A percentile compares a stretch with the other conserved stretches of the same genome.
Conservation (phyloP, 768 basidiomycete species). For the Boletales sp. region DNA sequence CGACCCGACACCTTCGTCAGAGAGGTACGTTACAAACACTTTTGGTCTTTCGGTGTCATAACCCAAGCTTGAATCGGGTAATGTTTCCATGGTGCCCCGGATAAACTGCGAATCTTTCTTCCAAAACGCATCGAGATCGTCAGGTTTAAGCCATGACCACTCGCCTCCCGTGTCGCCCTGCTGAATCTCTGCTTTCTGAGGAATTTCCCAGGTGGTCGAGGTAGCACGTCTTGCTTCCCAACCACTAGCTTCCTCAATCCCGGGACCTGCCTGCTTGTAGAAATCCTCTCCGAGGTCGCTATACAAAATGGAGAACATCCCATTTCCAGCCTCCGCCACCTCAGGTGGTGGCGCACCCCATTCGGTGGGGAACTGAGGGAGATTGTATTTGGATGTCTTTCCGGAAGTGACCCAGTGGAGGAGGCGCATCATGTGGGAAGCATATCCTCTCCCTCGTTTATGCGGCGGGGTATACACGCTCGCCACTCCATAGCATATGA, state of each 20-base stretch:
- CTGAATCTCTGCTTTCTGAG: conserved; percentile 1
- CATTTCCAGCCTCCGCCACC: conserved; percentile 36
- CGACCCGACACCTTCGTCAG: conserved; percentile 45
- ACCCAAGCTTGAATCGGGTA: conserved; percentile 4
- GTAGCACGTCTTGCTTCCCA: conserved; percentile 40
- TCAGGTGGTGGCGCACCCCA: conserved; percentile 44
- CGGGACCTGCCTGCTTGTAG: conserved; percentile 42
- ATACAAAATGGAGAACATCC: conserved; percentile 46
- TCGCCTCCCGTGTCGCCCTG: conserved; percentile 1
- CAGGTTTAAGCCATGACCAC: conserved; percentile 32
- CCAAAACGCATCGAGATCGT: conserved; percentile 37
- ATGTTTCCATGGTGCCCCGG: conserved; percentile 26
- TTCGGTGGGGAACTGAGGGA: conserved; percentile 35
- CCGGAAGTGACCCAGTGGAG: conserved; percentile 54
- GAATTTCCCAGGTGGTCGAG: conserved; percentile 41
- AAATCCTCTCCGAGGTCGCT: conserved; percentile 49
- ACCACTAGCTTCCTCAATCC: conserved; percentile 29
- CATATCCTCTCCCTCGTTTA: conserved; percentile 55
- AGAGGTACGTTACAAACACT: conserved; percentile 38
- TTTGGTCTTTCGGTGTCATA: conserved; percentile 9
- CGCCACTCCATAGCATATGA: conserved; percentile 50
- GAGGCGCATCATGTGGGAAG: conserved; percentile 60
- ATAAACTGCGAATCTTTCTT: conserved; percentile 38
- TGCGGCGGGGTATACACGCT: conserved; percentile 51
- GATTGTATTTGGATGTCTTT: conserved; percentile 20